These are phyloP conservation scores for Eucalyptus tenuipes DNA, from an alignment of 345 rosid species.

Conservation along the genomic window DNA sequence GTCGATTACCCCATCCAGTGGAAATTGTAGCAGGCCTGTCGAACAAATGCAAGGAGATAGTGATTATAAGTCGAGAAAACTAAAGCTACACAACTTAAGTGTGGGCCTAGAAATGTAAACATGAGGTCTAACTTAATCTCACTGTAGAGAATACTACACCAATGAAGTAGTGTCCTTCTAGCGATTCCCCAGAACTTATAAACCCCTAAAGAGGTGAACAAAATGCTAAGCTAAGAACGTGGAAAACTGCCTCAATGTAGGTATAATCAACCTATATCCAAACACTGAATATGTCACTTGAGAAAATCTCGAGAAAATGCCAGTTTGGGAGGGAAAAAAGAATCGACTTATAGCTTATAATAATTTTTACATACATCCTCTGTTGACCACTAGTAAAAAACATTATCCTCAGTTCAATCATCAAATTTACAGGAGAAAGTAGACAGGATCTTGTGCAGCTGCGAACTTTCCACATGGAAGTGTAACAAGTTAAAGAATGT, in stretches of 20 bases:
- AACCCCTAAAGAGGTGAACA: neutral
- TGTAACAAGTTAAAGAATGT: neutral
- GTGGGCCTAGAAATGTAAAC: neutral
- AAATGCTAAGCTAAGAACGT: neutral
- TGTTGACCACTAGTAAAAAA: neutral
- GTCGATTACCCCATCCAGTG: conserved; percentile 18
- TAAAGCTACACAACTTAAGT: neutral
- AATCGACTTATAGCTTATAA: neutral
- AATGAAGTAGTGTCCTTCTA: neutral
- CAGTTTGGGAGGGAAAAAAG: neutral
- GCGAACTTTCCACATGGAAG: neutral
- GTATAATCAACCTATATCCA: neutral
- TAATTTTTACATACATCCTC: neutral
- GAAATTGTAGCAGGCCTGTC: conserved; percentile 32
- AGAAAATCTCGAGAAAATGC: neutral
- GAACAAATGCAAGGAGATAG: neutral
- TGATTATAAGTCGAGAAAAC: neutral
- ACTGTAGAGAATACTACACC: neutral
- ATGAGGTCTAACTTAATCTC: neutral
- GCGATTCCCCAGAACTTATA: neutral
- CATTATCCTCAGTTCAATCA: neutral
- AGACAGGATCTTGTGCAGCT: neutral
- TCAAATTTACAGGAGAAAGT: neutral
- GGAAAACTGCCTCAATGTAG: neutral
- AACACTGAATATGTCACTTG: neutral